Percentiles rank a stretch among this genome's conserved stretches.
Conservation (phyloP, 441 rosid genomes). For the Pelargonium australe region DNA sequence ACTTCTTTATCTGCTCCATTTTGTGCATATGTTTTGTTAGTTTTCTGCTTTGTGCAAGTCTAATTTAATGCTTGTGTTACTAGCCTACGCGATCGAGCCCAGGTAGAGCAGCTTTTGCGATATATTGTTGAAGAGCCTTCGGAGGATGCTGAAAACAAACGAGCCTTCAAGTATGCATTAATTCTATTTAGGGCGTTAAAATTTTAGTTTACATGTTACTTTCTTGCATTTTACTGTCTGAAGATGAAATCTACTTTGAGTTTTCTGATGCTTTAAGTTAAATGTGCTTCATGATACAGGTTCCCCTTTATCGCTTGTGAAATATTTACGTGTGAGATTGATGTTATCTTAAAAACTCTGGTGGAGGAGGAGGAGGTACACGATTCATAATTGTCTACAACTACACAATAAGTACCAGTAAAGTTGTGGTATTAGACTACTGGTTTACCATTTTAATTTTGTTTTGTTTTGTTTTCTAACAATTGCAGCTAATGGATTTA, state of each 20-base stretch:
- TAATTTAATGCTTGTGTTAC: background rate
- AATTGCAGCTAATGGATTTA: conserved; percentile 75
- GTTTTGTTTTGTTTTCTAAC: background rate
- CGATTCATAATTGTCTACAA: conserved; percentile 7
- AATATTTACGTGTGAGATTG: conserved; percentile 96
- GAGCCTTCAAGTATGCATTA: conserved; percentile 69
- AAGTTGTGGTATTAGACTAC: background rate
- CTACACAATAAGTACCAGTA: background rate
- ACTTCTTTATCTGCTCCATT: conserved; percentile 5
- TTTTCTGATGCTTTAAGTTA: conserved; percentile 12
- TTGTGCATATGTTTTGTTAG: background rate
- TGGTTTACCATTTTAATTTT: background rate
- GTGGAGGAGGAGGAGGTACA: conserved; percentile 92
- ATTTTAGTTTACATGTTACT: background rate
- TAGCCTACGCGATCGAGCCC: conserved; percentile 45
- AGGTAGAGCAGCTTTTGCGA: conserved; percentile 56
- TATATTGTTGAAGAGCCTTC: conserved; percentile 66
- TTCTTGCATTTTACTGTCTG: background rate
- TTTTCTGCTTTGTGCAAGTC: background rate
- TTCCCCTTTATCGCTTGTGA: conserved; percentile 94
- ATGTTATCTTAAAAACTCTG: conserved; percentile 75
- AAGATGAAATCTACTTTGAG: conserved; percentile 6
- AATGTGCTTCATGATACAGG: conserved; percentile 38
- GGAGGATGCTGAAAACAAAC: conserved; percentile 76
- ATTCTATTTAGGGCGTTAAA: background rate